A percentile compares a stretch with the other conserved stretches of the same genome.
These are phyloP conservation scores for Adenanthera pavonina DNA, from an alignment of 306 rosid genomes.

Conservation along the genomic window DNA sequence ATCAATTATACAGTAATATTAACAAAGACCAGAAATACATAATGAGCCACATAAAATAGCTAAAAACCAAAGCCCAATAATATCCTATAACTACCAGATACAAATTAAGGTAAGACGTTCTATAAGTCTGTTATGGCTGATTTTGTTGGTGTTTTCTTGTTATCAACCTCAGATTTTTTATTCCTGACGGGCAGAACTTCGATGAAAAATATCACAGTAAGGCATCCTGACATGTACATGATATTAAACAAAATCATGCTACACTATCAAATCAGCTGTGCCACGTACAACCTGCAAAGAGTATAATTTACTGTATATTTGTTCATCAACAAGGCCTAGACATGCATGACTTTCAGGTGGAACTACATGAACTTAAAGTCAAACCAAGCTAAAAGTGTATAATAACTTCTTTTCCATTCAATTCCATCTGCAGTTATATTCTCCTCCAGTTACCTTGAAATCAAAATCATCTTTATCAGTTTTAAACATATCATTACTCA, in stretches of 20 bases:
- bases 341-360: not conserved
- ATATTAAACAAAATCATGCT: constrained; percentile 7
- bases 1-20: not conserved
- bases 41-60: constrained; percentile 14
- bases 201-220: not conserved
- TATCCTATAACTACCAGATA: not conserved
- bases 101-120: constrained; percentile 1
- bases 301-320: not conserved
- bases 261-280: not conserved
- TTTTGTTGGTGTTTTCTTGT: not conserved
- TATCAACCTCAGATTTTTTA: not conserved
- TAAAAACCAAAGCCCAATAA: constrained; percentile 17
- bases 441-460: not conserved
- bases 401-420: not conserved
- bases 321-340: not conserved
- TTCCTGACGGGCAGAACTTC: constrained; percentile 17
- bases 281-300: not conserved
- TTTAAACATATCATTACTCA: not conserved
- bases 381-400: not conserved
- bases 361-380: not conserved
- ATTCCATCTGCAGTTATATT: not conserved
- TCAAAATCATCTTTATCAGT: not conserved
- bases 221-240: not conserved
- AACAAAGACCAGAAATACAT: not conserved
- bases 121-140: not conserved